These are phyloP conservation scores for Calocera viscosa DNA, from an alignment of 768 basidiomycete genomes.

Conservation along the genomic window DNA sequence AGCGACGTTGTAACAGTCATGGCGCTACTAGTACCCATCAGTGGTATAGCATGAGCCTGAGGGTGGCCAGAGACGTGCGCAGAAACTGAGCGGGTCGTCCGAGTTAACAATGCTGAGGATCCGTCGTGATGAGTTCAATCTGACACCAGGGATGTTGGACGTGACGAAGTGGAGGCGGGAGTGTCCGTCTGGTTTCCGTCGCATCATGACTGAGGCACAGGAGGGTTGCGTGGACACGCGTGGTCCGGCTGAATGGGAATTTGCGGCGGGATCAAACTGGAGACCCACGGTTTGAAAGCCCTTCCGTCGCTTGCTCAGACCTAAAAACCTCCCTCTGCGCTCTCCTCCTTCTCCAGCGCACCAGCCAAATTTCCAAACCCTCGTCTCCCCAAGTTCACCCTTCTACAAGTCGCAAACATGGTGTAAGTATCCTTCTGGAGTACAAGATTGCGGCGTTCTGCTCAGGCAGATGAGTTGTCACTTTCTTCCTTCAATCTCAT, in stretches of 20 bases:
- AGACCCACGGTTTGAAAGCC: constrained; percentile 3
- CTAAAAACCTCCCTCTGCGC: background rate
- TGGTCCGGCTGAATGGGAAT: constrained; percentile 2
- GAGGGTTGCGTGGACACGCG: background rate
- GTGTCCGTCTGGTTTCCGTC: background rate
- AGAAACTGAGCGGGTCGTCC: too few species aligned
- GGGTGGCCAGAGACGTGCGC: too few species aligned
- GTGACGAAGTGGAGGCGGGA: too few species aligned
- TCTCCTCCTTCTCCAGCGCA: background rate
- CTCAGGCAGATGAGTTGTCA: background rate
- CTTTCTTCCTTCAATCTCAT: background rate
- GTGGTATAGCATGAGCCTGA: too few species aligned
- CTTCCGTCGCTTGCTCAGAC: constrained; percentile 4
- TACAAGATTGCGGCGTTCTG: background rate
- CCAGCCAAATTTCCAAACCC: background rate
- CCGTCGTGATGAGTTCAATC: too few species aligned
- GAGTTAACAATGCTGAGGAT: too few species aligned
- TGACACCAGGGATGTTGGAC: too few species aligned
- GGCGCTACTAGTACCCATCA: too few species aligned
- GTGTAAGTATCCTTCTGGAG: background rate
- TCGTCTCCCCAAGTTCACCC: background rate
- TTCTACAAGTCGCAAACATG: background rate
- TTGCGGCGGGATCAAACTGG: background rate
- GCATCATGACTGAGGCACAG: background rate
- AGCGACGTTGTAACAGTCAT: too few species aligned